phyloP scores from a whole-genome alignment of 345 rosid genomes.

The Eucalyptus sideroxylon region DNA sequence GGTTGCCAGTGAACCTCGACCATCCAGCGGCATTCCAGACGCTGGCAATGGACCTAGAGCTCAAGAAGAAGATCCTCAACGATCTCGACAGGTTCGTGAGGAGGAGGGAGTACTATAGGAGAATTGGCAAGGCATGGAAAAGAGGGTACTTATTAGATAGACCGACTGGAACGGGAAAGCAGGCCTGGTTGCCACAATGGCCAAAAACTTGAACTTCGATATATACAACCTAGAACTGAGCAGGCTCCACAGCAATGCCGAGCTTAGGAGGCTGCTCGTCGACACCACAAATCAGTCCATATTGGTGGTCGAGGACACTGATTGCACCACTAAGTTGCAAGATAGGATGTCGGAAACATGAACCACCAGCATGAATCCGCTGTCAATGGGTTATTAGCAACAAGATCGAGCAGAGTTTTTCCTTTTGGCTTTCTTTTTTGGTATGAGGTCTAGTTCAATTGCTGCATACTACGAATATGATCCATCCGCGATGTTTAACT shows the following conservation, averaged over 20 bases:
- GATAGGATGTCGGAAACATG: not conserved
- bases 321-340: not conserved
- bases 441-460: not conserved
- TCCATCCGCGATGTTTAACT: not conserved
- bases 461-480: not conserved
- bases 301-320: not conserved
- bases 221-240: constrained; percentile 1
- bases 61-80: too few relatives aligned
- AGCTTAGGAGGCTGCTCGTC: not conserved
- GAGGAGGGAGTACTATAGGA: too few relatives aligned
- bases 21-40: too few relatives aligned
- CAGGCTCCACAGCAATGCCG: not conserved
- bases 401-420: not conserved
- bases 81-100: too few relatives aligned
- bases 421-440: not conserved
- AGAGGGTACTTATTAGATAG: not conserved
- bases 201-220: not conserved
- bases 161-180: constrained; percentile 1
- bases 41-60: too few relatives aligned
- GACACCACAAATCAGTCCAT: not conserved
- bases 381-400: not conserved
- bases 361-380: not conserved
- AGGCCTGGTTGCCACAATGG: not conserved
- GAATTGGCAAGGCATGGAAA: too few relatives aligned
- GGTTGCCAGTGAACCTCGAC: too few relatives aligned